A percentile compares a stretch with the other conserved stretches of the same genome.
Conservation (phyloP, 352 stramenopile genomes). For the Saprolegnia diclina region DNA sequence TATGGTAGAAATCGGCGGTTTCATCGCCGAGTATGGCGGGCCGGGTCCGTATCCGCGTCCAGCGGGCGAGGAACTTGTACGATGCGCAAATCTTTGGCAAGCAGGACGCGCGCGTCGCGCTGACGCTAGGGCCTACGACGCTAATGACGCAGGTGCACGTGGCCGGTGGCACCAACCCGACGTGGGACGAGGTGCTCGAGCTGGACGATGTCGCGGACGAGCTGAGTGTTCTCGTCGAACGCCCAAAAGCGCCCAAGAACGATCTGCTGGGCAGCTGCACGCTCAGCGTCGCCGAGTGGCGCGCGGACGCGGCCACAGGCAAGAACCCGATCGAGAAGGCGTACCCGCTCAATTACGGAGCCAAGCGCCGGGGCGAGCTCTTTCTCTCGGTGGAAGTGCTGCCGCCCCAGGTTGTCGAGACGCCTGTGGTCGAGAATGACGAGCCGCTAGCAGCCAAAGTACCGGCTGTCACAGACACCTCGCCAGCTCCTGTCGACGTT, state of each 20-base stretch:
- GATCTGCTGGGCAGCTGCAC: not conserved
- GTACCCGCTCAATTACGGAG: not conserved
- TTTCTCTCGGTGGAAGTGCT: not conserved
- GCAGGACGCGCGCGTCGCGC: not conserved
- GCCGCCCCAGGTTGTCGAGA: not conserved
- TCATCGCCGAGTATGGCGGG: not conserved
- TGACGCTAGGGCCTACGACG: not conserved
- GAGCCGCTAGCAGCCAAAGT: not conserved
- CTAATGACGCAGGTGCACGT: not conserved
- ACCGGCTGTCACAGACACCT: not conserved
- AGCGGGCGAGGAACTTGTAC: not conserved
- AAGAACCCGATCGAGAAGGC: not conserved
- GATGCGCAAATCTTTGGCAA: conserved; percentile 7
- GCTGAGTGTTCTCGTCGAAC: not conserved
- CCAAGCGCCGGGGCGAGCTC: not conserved
- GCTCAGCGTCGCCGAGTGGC: not conserved
- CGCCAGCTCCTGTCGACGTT: not conserved
- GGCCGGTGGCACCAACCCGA: not conserved
- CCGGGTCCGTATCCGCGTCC: not conserved
- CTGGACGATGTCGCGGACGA: not conserved
- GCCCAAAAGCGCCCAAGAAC: not conserved
- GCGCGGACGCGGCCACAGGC: not conserved
- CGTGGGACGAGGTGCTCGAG: conserved; percentile 9
- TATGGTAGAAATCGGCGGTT: no score
- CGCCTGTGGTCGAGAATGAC: not conserved